Evolutionary conservation across 495 filamentous ascomycete species (phyloP).

Genomic region (Aspergillus incahuasiensis): DNA sequence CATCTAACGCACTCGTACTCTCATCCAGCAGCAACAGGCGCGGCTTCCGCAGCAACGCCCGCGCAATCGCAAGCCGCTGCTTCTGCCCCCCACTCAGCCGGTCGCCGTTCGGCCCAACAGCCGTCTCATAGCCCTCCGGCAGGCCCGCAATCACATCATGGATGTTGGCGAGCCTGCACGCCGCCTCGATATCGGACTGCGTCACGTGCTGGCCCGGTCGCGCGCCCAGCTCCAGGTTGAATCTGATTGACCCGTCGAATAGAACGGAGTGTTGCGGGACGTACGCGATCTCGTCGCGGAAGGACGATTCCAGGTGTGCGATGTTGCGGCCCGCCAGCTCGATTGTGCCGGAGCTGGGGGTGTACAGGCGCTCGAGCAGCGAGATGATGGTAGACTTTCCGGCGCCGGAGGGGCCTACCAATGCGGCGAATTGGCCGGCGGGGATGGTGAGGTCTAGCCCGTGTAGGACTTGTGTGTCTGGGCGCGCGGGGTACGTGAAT

Average conservation of each 20-base stretch:
- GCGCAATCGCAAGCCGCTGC: constrained; percentile 70
- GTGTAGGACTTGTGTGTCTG: constrained; percentile 47
- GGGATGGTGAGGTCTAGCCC: constrained; percentile 49
- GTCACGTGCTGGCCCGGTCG: constrained; percentile 37
- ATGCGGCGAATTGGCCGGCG: constrained; percentile 53
- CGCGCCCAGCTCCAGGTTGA: constrained; percentile 52
- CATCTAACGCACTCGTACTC: constrained; percentile 67
- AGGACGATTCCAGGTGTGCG: constrained; percentile 19
- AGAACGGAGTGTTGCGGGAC: constrained; percentile 53
- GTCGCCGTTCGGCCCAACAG: constrained; percentile 58
- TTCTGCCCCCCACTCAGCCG: constrained; percentile 68
- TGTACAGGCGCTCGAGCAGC: constrained; percentile 57
- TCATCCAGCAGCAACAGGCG: constrained; percentile 69
- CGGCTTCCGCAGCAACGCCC: constrained; percentile 66
- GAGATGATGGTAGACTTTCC: constrained; percentile 59
- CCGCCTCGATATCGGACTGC: constrained; percentile 49
- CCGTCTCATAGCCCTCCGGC: constrained; percentile 59
- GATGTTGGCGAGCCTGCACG: constrained; percentile 53
- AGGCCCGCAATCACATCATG: constrained; percentile 52
- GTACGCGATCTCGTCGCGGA: constrained; percentile 48
- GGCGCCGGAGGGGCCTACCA: constrained; percentile 57
- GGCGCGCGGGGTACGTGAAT: constrained; percentile 58
- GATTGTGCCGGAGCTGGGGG: constrained; percentile 34
- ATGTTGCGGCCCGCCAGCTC: constrained; percentile 41
- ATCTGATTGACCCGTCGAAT: constrained; percentile 48